These are phyloP conservation scores for Waitea zeae DNA, from an alignment of 1,284 basidiomycete genomes.

Conservation along the genomic window DNA sequence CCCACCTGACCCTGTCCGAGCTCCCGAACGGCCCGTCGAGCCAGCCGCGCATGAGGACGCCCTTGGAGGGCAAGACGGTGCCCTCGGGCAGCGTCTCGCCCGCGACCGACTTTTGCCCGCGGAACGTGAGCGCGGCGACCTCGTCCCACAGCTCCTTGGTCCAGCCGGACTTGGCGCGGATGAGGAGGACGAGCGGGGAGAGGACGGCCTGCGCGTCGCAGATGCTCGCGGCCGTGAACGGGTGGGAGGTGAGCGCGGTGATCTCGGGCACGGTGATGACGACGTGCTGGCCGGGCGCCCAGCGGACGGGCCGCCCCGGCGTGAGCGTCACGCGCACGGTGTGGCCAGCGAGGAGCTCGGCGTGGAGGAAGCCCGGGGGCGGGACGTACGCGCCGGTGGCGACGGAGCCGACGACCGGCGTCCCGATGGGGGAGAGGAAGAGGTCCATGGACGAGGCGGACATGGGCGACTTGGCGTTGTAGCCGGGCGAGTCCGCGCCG, in stretches of 20 bases:
- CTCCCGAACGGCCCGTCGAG: conserved; percentile 77
- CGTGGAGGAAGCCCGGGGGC: conserved; percentile 57
- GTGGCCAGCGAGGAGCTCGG: conserved; percentile 63
- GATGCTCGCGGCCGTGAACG: conserved; percentile 65
- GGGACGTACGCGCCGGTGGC: conserved; percentile 32
- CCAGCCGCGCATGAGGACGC: conserved; percentile 44
- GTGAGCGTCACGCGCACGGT: conserved; percentile 61
- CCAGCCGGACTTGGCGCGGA: conserved; percentile 66
- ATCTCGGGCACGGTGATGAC: conserved; percentile 59
- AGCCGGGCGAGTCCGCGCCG: neutral
- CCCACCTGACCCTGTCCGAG: conserved; percentile 48
- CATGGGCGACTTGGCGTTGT: neutral
- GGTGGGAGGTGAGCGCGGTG: conserved; percentile 55
- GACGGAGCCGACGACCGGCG: neutral
- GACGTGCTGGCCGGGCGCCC: conserved; percentile 73
- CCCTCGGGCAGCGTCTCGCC: conserved; percentile 17
- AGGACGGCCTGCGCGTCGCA: conserved; percentile 34
- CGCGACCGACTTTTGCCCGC: conserved; percentile 13
- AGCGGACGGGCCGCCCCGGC: conserved; percentile 39
- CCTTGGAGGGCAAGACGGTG: conserved; percentile 19
- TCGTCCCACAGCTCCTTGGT: conserved; percentile 59
- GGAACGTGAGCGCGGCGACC: conserved; percentile 18
- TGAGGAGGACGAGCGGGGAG: conserved; percentile 51
- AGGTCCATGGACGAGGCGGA: neutral
- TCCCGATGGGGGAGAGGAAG: neutral